Evolutionary conservation across 2,329 filamentous ascomycete species (phyloP).

Genomic region (Lecanoromycetidae sp.): DNA sequence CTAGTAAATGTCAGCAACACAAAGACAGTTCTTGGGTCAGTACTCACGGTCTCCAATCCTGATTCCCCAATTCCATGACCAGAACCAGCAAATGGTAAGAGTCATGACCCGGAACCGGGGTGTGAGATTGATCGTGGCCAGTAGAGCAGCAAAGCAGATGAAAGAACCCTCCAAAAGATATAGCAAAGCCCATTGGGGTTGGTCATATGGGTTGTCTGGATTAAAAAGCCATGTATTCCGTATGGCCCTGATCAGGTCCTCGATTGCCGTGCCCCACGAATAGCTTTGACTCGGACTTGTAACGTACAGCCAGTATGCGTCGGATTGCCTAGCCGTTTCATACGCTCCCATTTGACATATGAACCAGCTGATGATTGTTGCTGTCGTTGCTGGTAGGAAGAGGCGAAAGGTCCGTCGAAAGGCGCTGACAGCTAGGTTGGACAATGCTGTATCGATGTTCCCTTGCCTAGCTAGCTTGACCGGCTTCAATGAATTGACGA

Average conservation of each 20-base stretch:
- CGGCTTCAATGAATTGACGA: conserved; percentile 29
- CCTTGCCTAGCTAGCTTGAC: conserved; percentile 28
- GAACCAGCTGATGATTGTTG: conserved; percentile 30
- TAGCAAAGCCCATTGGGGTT: conserved; percentile 47
- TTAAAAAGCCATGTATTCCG: conserved; percentile 41
- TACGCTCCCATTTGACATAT: conserved; percentile 31
- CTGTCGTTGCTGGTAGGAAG: conserved; percentile 29
- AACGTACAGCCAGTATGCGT: conserved; percentile 47
- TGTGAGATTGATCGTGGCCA: conserved; percentile 40
- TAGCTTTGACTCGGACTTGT: conserved; percentile 35
- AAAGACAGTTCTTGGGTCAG: background rate
- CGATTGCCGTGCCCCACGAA: conserved; percentile 32
- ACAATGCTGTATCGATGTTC: conserved; percentile 29
- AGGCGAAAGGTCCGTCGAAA: conserved; percentile 29
- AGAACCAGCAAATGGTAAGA: conserved; percentile 37
- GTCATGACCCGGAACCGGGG: conserved; percentile 39
- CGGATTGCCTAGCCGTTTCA: conserved; percentile 37
- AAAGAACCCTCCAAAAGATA: conserved; percentile 45
- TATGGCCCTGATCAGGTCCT: conserved; percentile 35
- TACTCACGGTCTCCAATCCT: conserved; percentile 25
- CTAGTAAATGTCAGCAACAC: conserved; percentile 20
- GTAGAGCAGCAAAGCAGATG: conserved; percentile 42
- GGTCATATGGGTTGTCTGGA: conserved; percentile 41
- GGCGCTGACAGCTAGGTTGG: conserved; percentile 28
- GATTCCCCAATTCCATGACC: conserved; percentile 33